phyloP scores from a whole-genome alignment of 352 stramenopile genomes.

The Pythium grandisporangium region DNA sequence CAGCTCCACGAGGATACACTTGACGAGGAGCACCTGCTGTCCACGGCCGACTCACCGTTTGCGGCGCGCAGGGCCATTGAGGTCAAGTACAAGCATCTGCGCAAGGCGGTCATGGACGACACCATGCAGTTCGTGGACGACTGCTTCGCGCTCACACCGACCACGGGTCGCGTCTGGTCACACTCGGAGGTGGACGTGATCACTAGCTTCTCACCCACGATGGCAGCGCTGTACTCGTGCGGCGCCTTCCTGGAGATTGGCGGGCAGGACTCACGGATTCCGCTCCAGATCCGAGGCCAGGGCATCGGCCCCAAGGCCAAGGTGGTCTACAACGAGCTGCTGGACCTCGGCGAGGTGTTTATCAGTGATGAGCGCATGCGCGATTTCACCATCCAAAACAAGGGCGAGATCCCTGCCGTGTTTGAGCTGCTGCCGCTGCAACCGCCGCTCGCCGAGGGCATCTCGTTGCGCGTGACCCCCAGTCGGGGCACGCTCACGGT shows the following conservation, averaged over 20 bases:
- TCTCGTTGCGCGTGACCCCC: conserved; percentile 33
- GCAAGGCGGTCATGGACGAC: conserved; percentile 85
- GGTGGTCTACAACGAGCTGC: conserved; percentile 89
- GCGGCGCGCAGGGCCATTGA: conserved; percentile 57
- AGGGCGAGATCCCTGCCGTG: conserved; percentile 88
- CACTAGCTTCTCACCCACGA: conserved; percentile 82
- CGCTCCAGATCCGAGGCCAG: conserved; percentile 81
- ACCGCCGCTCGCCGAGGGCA: conserved; percentile 19
- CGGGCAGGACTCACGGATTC: conserved; percentile 82
- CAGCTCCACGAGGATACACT: conserved; percentile 37
- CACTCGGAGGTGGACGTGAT: conserved; percentile 89
- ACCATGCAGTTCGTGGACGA: conserved; percentile 92
- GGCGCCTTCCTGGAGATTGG: conserved; percentile 85
- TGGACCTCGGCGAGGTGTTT: conserved; percentile 94
- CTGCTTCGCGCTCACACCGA: conserved; percentile 86
- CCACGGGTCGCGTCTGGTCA: conserved; percentile 88
- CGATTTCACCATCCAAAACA: conserved; percentile 90
- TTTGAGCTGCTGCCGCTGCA: conserved; percentile 50
- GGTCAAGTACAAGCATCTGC: conserved; percentile 89
- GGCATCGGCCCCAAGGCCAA: conserved; percentile 91
- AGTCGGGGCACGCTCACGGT: conserved; percentile 46
- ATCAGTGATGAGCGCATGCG: conserved; percentile 85
- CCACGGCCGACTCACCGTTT: conserved; percentile 28
- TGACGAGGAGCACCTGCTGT: conserved; percentile 4
- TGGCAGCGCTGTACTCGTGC: conserved; percentile 75